Conservation (phyloP, 108 stramenopile species). For the Aurantiochytrium sp. region DNA sequence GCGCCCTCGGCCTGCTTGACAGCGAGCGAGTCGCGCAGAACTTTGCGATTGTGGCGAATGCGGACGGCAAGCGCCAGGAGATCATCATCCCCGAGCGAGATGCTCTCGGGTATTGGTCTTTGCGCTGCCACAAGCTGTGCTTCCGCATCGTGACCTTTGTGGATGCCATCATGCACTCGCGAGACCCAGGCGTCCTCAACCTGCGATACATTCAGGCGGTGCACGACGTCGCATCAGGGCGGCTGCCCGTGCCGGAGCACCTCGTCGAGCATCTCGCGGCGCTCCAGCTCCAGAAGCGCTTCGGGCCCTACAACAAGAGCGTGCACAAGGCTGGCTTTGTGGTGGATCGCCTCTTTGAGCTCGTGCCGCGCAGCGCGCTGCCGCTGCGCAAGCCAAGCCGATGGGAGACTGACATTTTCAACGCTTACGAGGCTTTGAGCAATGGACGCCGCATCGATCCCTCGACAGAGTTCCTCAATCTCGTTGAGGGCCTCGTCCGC, state of each 20-base stretch:
- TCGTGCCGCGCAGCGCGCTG: background rate
- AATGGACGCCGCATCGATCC: background rate
- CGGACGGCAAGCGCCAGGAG: background rate
- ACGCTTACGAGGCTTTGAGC: background rate
- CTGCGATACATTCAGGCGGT: background rate
- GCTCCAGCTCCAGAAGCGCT: background rate
- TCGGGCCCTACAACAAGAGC: background rate
- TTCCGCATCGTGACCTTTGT: background rate
- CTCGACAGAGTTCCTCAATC: background rate
- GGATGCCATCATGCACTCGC: background rate
- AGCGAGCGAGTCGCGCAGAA: background rate
- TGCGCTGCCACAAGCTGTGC: background rate
- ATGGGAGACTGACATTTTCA: background rate
- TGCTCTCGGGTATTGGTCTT: background rate
- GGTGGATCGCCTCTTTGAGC: background rate
- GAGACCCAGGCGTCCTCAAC: background rate
- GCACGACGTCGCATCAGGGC: background rate
- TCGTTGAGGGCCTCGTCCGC: background rate
- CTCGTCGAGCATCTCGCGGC: background rate
- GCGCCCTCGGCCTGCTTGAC: background rate
- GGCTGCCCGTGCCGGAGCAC: background rate
- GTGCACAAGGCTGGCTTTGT: background rate
- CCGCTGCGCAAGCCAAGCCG: background rate
- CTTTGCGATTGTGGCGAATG: background rate
- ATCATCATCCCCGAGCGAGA: background rate